A percentile compares a stretch with the other conserved stretches of the same genome.
Evolutionary conservation across 1,284 basidiomycete genomes (phyloP).

Genomic region (Papiliotrema flavescens): DNA sequence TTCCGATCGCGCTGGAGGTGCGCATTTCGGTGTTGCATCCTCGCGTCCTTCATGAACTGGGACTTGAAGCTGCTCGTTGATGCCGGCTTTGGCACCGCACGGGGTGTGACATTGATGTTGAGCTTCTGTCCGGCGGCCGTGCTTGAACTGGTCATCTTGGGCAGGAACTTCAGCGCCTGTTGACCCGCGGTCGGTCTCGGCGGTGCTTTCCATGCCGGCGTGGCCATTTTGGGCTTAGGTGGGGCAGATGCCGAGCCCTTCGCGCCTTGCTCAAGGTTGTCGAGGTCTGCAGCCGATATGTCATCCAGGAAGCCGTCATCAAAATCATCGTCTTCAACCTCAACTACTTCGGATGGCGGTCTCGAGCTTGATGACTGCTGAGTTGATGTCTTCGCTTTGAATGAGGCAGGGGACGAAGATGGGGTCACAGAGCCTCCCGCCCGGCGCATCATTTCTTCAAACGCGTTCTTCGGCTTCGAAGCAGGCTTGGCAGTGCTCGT

Average conservation of each 20-base stretch:
- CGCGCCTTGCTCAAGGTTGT: constrained; percentile 40
- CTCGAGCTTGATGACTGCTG: constrained; percentile 9
- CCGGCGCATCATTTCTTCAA: constrained; percentile 45
- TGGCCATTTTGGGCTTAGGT: neutral
- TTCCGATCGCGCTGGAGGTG: constrained; percentile 12
- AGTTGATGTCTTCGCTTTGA: constrained; percentile 7
- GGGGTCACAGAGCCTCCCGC: constrained; percentile 17
- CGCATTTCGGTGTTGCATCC: constrained; percentile 25
- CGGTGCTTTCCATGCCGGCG: neutral
- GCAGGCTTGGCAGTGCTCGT: constrained; percentile 1
- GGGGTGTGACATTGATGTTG: constrained; percentile 37
- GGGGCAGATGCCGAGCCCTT: constrained; percentile 12
- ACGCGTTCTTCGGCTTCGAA: constrained; percentile 36
- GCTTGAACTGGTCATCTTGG: neutral
- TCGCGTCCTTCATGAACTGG: constrained; percentile 41
- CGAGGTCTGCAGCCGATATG: constrained; percentile 38
- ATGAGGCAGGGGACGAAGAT: constrained; percentile 2
- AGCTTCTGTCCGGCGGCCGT: constrained; percentile 20
- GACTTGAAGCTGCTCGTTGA: constrained; percentile 24
- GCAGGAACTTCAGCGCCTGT: constrained; percentile 3
- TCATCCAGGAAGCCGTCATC: constrained; percentile 35
- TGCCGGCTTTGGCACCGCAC: constrained; percentile 18
- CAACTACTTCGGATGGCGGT: constrained; percentile 1
- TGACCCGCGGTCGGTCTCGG: constrained; percentile 2
- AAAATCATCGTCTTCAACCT: constrained; percentile 28